Evolutionary conservation across 2,329 filamentous ascomycete species (phyloP), one percentile per base, ranked within the genome.

Genomic region (Aspergillus udagawae): DNA sequence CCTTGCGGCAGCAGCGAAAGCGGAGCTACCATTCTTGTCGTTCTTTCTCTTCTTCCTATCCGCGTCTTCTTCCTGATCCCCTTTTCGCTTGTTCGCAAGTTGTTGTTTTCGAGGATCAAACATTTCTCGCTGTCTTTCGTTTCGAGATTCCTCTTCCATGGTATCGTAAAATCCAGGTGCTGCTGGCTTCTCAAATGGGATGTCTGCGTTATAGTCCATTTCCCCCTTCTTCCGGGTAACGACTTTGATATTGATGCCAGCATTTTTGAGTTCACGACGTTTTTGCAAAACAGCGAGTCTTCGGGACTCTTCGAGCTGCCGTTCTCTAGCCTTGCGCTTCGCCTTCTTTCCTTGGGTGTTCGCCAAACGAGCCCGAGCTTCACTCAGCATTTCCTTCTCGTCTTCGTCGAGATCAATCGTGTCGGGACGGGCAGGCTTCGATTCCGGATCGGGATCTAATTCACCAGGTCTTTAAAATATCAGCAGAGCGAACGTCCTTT

Each of bases 191-290:
- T 99, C 94, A 64, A 99, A 97, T 0, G 94, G 94, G 63, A 99
- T 96, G 67, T 99, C 94, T 67, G 94, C 94, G 75, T 99, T 99
- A 80, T 99, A 99, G 75, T 99, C 94, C 91, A 99, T 99, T 79
- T 97, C 89, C 0, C 94, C 94, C 80, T 91, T 87, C 80, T 97
- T 97, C 59, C 89, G 86, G 14, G 89, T 94, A 2, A 87, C 86
- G 56, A 97, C 87, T 77, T 97, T 99, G 79, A 97, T 92, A 74
- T 99, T 99, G 77, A 99, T 97, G 50, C 94, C 94, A 1, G 94
- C 92, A 71, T 92, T 95, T 79, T 99, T 99, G 63, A 99, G 85
- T 77, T 99, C 94, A 65, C 94, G 86, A 42, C 94, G 86, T 80
- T 99, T 99, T 79, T 97, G 94, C 61, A 99, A 79, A 41, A 93